These are phyloP conservation scores for Austropuccinia psidii DNA, from an alignment of 1,284 basidiomycete genomes.

Conservation along the genomic window DNA sequence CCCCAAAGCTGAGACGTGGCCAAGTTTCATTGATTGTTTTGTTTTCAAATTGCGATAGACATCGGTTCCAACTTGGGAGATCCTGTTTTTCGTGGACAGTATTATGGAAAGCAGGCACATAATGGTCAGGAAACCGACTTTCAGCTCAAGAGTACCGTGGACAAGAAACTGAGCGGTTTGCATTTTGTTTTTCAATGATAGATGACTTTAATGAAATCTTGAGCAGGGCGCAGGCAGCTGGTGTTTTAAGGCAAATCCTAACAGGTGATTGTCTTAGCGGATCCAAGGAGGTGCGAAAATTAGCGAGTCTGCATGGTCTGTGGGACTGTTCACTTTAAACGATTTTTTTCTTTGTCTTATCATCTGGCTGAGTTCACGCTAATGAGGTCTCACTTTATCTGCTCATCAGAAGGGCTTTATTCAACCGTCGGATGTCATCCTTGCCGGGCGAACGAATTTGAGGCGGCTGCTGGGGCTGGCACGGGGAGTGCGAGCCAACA, in stretches of 20 bases:
- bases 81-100: conserved; percentile 27
- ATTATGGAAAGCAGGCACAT: conserved; percentile 26
- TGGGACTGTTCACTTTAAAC: not conserved
- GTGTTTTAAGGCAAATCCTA: conserved; percentile 28
- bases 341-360: too few relatives aligned
- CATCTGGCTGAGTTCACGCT: too few relatives aligned
- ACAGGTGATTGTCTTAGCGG: conserved; percentile 33
- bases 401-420: conserved; percentile 19
- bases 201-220: conserved; percentile 24
- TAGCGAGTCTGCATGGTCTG: not conserved
- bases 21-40: too few relatives aligned
- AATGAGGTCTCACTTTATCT: too few relatives aligned
- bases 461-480: not conserved
- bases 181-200: not conserved
- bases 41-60: too few relatives aligned
- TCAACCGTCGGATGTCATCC: conserved; percentile 34
- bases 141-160: not conserved
- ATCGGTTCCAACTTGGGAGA: conserved; percentile 34
- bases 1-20: too few relatives aligned
- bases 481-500: not conserved
- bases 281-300: conserved; percentile 2
- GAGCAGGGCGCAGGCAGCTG: not conserved
- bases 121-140: not conserved
- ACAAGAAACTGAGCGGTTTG: not conserved
- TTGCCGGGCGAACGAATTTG: conserved; percentile 27